Percentiles rank a stretch among this genome's conserved stretches.
These are phyloP conservation scores for Dictyostelium capitatum DNA, from an alignment of 78 protist genomes.

Conservation along the genomic window DNA sequence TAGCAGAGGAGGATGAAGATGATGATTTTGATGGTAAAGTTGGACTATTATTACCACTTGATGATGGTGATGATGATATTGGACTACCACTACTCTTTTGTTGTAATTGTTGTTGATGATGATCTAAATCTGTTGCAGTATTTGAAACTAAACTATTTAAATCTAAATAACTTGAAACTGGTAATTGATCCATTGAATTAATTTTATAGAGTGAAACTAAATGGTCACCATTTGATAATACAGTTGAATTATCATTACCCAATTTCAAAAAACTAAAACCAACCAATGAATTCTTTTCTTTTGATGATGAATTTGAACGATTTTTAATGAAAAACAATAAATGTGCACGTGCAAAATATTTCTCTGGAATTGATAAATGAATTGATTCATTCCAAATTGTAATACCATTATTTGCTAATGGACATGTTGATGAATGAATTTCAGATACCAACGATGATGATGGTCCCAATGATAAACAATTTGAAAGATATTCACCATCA, in stretches of 20 bases:
- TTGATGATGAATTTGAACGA: not conserved
- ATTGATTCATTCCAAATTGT: conserved; percentile 60
- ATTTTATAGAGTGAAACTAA: conserved; percentile 16
- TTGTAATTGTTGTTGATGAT: not conserved
- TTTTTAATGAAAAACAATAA: conserved; percentile 22
- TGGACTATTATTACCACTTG: not conserved
- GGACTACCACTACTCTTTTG: not conserved
- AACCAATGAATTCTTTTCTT: conserved; percentile 29
- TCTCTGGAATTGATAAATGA: conserved; percentile 28
- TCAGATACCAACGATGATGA: conserved; percentile 8
- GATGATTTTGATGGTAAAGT: not conserved
- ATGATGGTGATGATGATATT: not conserved
- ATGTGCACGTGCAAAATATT: conserved; percentile 15
- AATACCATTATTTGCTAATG: not conserved
- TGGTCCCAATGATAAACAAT: conserved; percentile 50
- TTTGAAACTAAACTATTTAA: not conserved
- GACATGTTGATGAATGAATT: conserved; percentile 21
- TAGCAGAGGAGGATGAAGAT: not conserved
- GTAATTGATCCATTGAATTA: conserved; percentile 2
- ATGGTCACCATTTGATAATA: conserved; percentile 43
- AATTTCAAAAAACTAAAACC: conserved; percentile 39
- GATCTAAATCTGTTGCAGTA: not conserved
- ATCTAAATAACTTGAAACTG: not conserved
- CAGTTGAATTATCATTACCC: conserved; percentile 9
- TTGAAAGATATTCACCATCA: conserved; percentile 38